Evolutionary conservation across 176 grass and related monocot genomes (phyloP).

Genomic region (Zoysia pacifica): DNA sequence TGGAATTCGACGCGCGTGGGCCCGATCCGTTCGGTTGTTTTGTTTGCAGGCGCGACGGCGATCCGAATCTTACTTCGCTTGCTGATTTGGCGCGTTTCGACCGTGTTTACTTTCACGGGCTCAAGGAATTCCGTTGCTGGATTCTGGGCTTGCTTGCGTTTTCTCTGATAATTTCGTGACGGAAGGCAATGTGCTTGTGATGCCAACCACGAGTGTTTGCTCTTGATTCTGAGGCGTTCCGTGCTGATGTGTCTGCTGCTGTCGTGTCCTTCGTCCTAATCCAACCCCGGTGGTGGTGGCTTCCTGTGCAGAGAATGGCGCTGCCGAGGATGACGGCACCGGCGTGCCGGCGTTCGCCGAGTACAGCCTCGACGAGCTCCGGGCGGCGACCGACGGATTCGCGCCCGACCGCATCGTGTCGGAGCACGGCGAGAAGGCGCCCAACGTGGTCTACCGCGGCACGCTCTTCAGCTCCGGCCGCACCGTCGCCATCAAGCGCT

Average conservation of each 20-base stretch:
- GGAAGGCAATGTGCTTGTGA: conserved; percentile 2
- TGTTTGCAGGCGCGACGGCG: conserved; percentile 1
- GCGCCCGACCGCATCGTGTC: conserved; percentile 73
- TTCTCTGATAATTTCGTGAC: neutral
- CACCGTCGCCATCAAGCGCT: conserved; percentile 67
- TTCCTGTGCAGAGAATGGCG: conserved; percentile 36
- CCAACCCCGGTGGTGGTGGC: neutral
- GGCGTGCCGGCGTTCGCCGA: conserved; percentile 58
- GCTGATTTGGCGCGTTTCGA: conserved; percentile 31
- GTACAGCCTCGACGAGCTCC: conserved; percentile 75
- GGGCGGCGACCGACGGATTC: conserved; percentile 75
- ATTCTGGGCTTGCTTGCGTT: conserved; percentile 1
- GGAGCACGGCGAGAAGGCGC: conserved; percentile 88
- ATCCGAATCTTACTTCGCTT: conserved; percentile 16
- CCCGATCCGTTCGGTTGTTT: conserved; percentile 33
- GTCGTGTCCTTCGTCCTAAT: conserved; percentile 19
- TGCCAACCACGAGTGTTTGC: neutral
- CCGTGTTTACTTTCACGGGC: neutral
- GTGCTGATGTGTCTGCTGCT: neutral
- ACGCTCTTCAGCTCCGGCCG: conserved; percentile 63
- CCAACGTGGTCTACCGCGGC: conserved; percentile 80
- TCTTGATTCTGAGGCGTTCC: neutral
- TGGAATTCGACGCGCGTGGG: conserved; percentile 7
- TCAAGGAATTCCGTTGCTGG: conserved; percentile 10
- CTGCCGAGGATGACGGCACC: conserved; percentile 32